These are phyloP conservation scores for Calocybe cyanea DNA, from an alignment of 768 basidiomycete species.

Conservation along the genomic window DNA sequence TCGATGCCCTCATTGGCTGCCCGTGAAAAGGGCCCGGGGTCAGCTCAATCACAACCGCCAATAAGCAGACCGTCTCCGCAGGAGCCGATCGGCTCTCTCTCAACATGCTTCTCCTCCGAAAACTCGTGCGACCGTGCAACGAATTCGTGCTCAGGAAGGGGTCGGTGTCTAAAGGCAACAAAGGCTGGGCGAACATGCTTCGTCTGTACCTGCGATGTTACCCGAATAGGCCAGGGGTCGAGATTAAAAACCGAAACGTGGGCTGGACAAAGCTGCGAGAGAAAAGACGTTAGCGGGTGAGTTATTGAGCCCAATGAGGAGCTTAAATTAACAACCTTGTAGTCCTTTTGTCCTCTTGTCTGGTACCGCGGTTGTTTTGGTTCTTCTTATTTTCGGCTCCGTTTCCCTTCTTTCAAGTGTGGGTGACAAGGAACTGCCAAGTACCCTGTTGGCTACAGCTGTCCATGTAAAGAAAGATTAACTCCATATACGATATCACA, in stretches of 20 bases:
- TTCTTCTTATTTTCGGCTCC: conserved; percentile 65
- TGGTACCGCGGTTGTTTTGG: conserved; percentile 61
- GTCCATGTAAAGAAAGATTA: conserved; percentile 52
- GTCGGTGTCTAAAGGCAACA: conserved; percentile 57
- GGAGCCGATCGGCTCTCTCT: conserved; percentile 53
- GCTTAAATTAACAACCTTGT: conserved; percentile 5
- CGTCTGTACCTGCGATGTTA: conserved; percentile 48
- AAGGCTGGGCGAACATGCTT: conserved; percentile 57
- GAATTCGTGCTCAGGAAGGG: conserved; percentile 63
- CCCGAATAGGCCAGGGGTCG: conserved; percentile 45
- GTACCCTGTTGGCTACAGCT: conserved; percentile 63
- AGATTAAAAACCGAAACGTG: conserved; percentile 60
- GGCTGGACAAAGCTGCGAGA: conserved; percentile 75
- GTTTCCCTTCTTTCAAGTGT: conserved; percentile 62
- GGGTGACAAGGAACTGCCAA: conserved; percentile 64
- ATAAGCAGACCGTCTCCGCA: conserved; percentile 37
- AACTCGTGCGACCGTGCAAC: conserved; percentile 62
- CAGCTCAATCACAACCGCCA: conserved; percentile 47
- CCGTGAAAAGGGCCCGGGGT: conserved; percentile 36
- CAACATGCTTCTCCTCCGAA: conserved; percentile 56
- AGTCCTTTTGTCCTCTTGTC: conserved; percentile 75
- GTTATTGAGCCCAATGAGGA: conserved; percentile 28
- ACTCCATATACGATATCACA: conserved; percentile 10
- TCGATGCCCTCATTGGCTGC: conserved; percentile 21
- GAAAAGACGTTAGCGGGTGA: conserved; percentile 77